These are phyloP conservation scores for Warburgia ugandensis DNA, from an alignment of 164 flowering plant species.

Conservation along the genomic window DNA sequence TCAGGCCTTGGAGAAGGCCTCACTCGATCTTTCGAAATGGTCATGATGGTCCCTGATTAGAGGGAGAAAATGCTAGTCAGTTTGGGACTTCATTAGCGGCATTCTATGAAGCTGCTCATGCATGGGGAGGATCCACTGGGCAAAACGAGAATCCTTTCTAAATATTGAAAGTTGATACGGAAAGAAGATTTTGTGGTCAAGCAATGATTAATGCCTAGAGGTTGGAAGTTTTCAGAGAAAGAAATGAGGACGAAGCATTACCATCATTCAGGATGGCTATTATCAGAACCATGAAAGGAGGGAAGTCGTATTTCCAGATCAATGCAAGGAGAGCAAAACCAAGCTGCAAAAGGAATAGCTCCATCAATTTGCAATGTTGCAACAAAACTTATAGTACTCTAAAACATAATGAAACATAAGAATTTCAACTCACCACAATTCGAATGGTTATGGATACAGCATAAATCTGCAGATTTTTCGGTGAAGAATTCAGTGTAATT, in stretches of 20 bases:
- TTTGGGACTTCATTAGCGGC: not conserved
- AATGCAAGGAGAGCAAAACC: slow-evolving; percentile 73
- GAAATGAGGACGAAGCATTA: slow-evolving; percentile 22
- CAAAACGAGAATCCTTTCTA: not conserved
- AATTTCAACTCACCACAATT: slow-evolving; percentile 66
- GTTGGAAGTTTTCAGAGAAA: not conserved
- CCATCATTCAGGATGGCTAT: slow-evolving; percentile 88
- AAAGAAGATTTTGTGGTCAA: not conserved
- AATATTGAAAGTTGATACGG: not conserved
- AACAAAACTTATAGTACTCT: not conserved
- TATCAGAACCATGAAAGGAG: slow-evolving; percentile 90
- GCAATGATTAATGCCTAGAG: not conserved
- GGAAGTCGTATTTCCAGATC: slow-evolving; percentile 91
- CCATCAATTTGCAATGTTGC: not conserved
- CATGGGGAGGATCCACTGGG: not conserved
- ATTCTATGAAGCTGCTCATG: not conserved
- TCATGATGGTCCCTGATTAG: slow-evolving; percentile 75
- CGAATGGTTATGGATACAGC: slow-evolving; percentile 90
- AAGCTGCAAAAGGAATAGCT: slow-evolving; percentile 41
- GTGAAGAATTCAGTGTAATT: slow-evolving; percentile 5
- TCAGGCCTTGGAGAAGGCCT: slow-evolving; percentile 86
- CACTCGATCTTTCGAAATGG: slow-evolving; percentile 75
- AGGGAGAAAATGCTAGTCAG: not conserved
- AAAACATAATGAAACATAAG: not conserved
- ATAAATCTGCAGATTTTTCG: slow-evolving; percentile 62